phyloP scores from a whole-genome alignment of 352 stramenopile genomes.

The Pythium sp. region DNA sequence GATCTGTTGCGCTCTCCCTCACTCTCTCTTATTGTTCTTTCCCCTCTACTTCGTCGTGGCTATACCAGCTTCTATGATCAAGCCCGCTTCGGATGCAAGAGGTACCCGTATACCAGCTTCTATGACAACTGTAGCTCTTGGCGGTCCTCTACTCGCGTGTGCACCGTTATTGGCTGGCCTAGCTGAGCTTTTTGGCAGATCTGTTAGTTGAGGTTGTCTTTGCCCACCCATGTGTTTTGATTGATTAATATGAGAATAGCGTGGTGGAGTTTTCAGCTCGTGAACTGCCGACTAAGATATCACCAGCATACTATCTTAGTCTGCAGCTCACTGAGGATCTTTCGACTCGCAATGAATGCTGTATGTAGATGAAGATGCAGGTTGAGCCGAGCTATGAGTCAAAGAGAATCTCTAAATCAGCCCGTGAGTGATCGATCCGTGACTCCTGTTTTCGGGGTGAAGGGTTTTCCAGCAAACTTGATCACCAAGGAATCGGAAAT shows the following conservation, averaged over 20 bases:
- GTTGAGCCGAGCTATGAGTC: not conserved
- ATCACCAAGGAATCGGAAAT: too few species aligned
- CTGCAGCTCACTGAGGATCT: not conserved
- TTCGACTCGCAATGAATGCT: not conserved
- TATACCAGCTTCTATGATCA: too few species aligned
- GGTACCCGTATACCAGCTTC: too few species aligned
- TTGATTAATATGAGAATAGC: not conserved
- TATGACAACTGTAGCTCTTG: not conserved
- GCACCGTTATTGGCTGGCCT: too few species aligned
- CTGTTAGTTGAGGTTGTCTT: too few species aligned
- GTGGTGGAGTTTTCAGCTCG: not conserved
- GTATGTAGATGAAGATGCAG: not conserved
- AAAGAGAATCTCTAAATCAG: not conserved
- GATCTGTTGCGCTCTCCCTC: not conserved
- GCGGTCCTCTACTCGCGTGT: too few species aligned
- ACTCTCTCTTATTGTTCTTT: not conserved
- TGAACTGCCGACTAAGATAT: too few species aligned
- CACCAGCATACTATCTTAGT: not conserved
- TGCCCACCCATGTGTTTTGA: not conserved
- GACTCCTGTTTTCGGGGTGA: too few species aligned
- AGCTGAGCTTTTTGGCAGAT: too few species aligned
- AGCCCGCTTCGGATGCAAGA: too few species aligned
- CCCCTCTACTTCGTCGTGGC: not conserved
- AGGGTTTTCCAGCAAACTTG: too few species aligned
- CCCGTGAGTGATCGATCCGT: not conserved